Conservation (phyloP, 345 rosid species). For the thale cress (Arabidopsis thaliana) region TAIR10.1 NC_003075.7:17800001-17800500, state of each 20-base stretch:
- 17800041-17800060: slow-evolving; percentile 16
- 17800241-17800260: slow-evolving; percentile 11
- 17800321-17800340: slow-evolving; percentile 29
- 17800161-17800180: slow-evolving; percentile 34
- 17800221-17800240: slow-evolving; percentile 1
- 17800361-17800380: slow-evolving; percentile 8
- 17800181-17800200: slow-evolving; percentile 20
- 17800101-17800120: slow-evolving; percentile 29
- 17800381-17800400: slow-evolving; percentile 7
- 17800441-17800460: neutral
- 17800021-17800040: neutral
- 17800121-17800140: slow-evolving; percentile 30
- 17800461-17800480: neutral
- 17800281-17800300: slow-evolving; percentile 10
- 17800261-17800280: slow-evolving; percentile 33
- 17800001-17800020: slow-evolving; percentile 4
- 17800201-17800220: slow-evolving; percentile 20
- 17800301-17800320: slow-evolving; percentile 38
- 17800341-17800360: slow-evolving; percentile 22
- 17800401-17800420: neutral
- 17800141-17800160: slow-evolving; percentile 37
- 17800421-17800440: neutral
- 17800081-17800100: slow-evolving; percentile 32
- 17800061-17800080: slow-evolving; percentile 10
- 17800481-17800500: neutral